A percentile compares a stretch with the other conserved stretches of the same genome.
phyloP scores from a whole-genome alignment of 2,329 filamentous ascomycete genomes.

The Fusarium sp. region DNA sequence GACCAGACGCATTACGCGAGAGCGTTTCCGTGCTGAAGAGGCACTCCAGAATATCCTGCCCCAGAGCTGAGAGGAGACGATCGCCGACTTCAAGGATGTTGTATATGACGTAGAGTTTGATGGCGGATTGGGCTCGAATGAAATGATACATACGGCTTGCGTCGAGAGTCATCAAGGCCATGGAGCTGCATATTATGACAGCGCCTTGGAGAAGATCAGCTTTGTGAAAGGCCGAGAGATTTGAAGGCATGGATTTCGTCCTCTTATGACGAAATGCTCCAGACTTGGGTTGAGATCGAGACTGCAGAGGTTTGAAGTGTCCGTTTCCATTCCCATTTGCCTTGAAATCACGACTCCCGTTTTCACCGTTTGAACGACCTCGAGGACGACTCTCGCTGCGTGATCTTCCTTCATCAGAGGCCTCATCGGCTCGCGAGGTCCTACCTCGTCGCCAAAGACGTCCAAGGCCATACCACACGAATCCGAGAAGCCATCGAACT shows the following conservation, averaged over 20 bases:
- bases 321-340: constrained; percentile 11
- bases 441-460: constrained; percentile 75
- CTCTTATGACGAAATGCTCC: constrained; percentile 69
- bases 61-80: constrained; percentile 86
- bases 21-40: constrained; percentile 93
- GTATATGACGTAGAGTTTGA: constrained; percentile 99
- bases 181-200: constrained; percentile 85
- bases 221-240: constrained; percentile 87
- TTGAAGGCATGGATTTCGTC: constrained; percentile 85
- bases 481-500: constrained; percentile 73
- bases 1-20: constrained; percentile 84
- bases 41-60: constrained; percentile 95
- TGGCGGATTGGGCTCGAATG: constrained; percentile 93
- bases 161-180: constrained; percentile 88
- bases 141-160: constrained; percentile 98
- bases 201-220: constrained; percentile 92
- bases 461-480: constrained; percentile 81
- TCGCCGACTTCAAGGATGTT: constrained; percentile 95
- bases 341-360: constrained; percentile 7
- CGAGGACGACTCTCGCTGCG: constrained; percentile 42
- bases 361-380: constrained; percentile 28
- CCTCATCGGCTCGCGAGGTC: constrained; percentile 49
- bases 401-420: constrained; percentile 50
- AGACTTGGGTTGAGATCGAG: constrained; percentile 41
- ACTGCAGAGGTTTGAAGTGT: constrained; percentile 24